Base-by-base conservation (phyloP, 208 protist species). In the Leishmania gerbilli region DNA sequence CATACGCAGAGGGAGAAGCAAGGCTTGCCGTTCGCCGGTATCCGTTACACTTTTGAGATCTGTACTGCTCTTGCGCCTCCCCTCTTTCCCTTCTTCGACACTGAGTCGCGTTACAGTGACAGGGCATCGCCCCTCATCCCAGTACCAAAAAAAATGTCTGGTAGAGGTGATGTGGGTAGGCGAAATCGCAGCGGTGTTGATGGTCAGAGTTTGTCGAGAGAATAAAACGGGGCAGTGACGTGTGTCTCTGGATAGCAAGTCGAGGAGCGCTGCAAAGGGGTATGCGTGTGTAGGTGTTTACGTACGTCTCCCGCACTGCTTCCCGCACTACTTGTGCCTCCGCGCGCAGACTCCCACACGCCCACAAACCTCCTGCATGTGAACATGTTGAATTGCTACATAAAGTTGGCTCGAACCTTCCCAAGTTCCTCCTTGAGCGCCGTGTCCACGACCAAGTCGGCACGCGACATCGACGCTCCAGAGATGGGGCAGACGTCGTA, bases 401-500 rank as follows among this genome's bases (percentile, higher is more conserved):
- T 56, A 71, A 89, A 93, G 62, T 91, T 88, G 62, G 71, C 79
- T 17, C 78, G 79, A 19, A 93, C 82, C n/a, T 71, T 74, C 17
- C 76, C 27, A 15, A 93, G 84, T 74, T 93, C 88, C 31, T 87
- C 77, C 34, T 79, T 56, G 45, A 90, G 65, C 3, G 83, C 84
- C n/a, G 60, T 80, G 60, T 93, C 90, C 19, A 90, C 81, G 3
- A 91, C 77, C 42, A 93, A 76, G 64, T 93, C 88, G 5, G 72
- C 42, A 6, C 60, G 67, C 47, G 75, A 84, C 15, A 93, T 79
- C 27, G 84, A 82, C 24, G 81, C 84, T 19, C 86, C 90, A 40
- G 86, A 81, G n/a, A 93, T 79, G 42, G 90, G 90, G 81, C 90
- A 93, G 24, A 82, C 67, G 1, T 65, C 15, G 64, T 87, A 71